These are phyloP conservation scores for Hanseniaspora occidentalis DNA, from an alignment of 805 yeast species.

Conservation along the genomic window DNA sequence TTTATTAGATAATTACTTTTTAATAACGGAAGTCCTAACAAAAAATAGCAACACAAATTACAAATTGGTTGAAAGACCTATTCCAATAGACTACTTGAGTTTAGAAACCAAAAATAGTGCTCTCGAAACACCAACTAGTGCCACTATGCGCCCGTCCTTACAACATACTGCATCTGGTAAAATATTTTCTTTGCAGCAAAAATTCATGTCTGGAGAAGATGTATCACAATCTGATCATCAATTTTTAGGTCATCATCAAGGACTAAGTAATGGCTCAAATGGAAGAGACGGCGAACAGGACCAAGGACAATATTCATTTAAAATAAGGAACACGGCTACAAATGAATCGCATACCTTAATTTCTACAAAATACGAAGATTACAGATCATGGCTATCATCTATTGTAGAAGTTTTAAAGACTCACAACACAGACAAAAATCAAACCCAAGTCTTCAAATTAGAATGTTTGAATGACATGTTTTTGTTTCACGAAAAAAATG, in stretches of 20 bases:
- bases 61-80: constrained; percentile 43
- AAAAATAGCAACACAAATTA: constrained; percentile 26
- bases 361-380: constrained; percentile 34
- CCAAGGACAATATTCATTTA: constrained; percentile 25
- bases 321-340: constrained; percentile 47
- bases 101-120: constrained; percentile 32
- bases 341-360: constrained; percentile 40
- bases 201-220: no score
- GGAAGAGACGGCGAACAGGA: constrained; percentile 8
- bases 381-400: constrained; percentile 45
- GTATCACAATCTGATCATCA: no score
- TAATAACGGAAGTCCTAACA: constrained; percentile 46
- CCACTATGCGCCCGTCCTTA: background rate
- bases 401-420: constrained; percentile 36
- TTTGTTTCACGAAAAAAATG: constrained; percentile 46
- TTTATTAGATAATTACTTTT: constrained; percentile 56
- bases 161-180: constrained; percentile 2
- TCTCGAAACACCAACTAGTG: background rate
- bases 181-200: background rate
- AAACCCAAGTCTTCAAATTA: constrained; percentile 42
- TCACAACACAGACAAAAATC: constrained; percentile 26
- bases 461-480: constrained; percentile 46
- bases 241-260: no score
- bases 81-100: constrained; percentile 46
- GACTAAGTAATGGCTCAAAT: constrained; percentile 12